A percentile compares a stretch with the other conserved stretches of the same genome.
Evolutionary conservation across 768 basidiomycete species (phyloP).

Genomic region (Lanmaoa rubissima): DNA sequence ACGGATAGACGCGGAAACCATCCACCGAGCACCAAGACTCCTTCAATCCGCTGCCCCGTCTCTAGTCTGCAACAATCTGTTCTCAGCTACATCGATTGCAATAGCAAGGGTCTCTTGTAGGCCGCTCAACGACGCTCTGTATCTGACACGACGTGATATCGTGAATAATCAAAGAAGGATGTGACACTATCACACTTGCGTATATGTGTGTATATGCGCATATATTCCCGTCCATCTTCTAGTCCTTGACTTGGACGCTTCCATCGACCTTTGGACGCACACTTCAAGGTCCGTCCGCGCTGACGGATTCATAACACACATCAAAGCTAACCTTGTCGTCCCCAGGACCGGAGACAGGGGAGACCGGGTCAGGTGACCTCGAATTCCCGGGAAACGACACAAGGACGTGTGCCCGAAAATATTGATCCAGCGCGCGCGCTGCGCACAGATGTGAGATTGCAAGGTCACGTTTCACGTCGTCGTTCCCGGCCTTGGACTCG

Average conservation of each 20-base stretch:
- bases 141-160: not conserved
- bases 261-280: not conserved
- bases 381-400: not conserved
- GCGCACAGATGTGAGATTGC: not conserved
- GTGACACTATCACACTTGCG: not conserved
- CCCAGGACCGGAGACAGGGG: not conserved
- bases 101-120: not conserved
- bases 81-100: not conserved
- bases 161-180: not conserved
- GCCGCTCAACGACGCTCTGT: not conserved
- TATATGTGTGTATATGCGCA: not conserved
- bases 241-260: not conserved
- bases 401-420: not conserved
- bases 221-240: not conserved
- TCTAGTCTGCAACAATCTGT: not conserved
- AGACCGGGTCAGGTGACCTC: not conserved
- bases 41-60: not conserved
- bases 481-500: not conserved
- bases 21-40: not conserved
- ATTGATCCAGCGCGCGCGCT: not conserved
- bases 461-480: not conserved
- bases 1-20: not conserved
- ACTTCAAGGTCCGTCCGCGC: conserved; percentile 14
- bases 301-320: not conserved
- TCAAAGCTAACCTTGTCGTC: conserved; percentile 14